These are phyloP conservation scores for Inosperma sp. DNA, from an alignment of 768 basidiomycete species.

Conservation along the genomic window DNA sequence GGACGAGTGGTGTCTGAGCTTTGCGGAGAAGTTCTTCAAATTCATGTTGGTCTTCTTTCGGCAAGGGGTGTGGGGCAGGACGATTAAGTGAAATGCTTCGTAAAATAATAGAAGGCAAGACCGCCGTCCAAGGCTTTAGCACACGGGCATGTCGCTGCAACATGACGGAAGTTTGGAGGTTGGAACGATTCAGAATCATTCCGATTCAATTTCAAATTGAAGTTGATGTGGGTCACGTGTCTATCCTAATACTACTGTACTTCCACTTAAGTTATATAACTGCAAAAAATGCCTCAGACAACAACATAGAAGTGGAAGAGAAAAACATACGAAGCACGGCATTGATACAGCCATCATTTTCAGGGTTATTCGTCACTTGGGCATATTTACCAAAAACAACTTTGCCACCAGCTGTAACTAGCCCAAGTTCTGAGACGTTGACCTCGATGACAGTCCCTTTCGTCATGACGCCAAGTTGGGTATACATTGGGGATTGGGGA, in stretches of 20 bases:
- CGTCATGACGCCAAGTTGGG: constrained; percentile 93
- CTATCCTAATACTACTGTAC: too few relatives aligned
- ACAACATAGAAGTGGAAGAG: neutral
- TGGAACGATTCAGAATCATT: too few relatives aligned
- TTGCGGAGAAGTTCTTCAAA: constrained; percentile 77
- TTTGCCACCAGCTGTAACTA: constrained; percentile 97
- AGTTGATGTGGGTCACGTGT: too few relatives aligned
- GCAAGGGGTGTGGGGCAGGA: constrained; percentile 73
- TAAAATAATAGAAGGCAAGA: constrained; percentile 7
- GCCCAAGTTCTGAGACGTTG: constrained; percentile 96
- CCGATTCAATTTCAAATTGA: too few relatives aligned
- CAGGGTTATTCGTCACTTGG: constrained; percentile 90
- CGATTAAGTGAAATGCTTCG: constrained; percentile 40
- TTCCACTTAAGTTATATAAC: constrained; percentile 9
- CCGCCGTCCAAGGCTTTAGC: neutral
- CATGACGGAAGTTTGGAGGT: too few relatives aligned
- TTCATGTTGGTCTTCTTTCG: constrained; percentile 71
- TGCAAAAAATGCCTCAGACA: neutral
- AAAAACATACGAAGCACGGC: constrained; percentile 77
- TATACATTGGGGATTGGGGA: constrained; percentile 97
- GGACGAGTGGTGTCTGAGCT: constrained; percentile 45
- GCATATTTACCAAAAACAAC: constrained; percentile 92
- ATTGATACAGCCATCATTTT: constrained; percentile 96
- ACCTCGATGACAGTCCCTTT: constrained; percentile 99
- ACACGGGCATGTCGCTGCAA: too few relatives aligned